Evolutionary conservation across 495 filamentous ascomycete species (phyloP), one percentile per base, ranked within the genome.

Genomic region (Peziza echinospora): DNA sequence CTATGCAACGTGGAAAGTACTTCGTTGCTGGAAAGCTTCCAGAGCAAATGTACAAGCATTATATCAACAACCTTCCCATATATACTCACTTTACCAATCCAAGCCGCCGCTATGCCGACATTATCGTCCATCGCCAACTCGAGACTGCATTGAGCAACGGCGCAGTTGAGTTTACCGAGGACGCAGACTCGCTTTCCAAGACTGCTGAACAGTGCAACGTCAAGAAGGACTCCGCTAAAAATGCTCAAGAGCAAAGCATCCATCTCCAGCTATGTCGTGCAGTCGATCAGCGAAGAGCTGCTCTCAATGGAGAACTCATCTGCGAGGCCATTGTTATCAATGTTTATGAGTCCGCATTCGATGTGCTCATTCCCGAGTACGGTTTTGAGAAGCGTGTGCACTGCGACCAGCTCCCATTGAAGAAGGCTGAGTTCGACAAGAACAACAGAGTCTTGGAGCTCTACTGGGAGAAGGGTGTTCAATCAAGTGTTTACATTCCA

Each of bases 371-470:
- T 59, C 91, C 89, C 22, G 91, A 97, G 55, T 97, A 81, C 63
- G 89, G 89, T 40, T 96, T 97, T 51, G 89, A 97, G 69, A 97
- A 97, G 75, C 82, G 89, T 51, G 89, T 97, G 45, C 89, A 97
- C 63, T 97, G 89, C 59, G 89, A 97, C 60, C 89, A 96, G 67
- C 71, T 97, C 52, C 89, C 89, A 11, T 67, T 97, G 51, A 93
- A 94, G 73, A 97, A 97, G 70, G 89, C 89, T 17, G 89, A 97
- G 61, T 97, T 84, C 62, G 76, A 92, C 60, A 97, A 94, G 71
- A 82, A 87, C 54, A 78, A 83, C 62, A 76, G 89, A 47, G 72
- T 94, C 24, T 67, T 97, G 43, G 89, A 97, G 63, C 72, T 97
- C 5, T 96, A 93, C 67, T 97, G 89, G 89, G 89, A 97, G 75